Evolutionary conservation across 805 yeast species (phyloP).

Genomic region (Starmerella tilneyi): DNA sequence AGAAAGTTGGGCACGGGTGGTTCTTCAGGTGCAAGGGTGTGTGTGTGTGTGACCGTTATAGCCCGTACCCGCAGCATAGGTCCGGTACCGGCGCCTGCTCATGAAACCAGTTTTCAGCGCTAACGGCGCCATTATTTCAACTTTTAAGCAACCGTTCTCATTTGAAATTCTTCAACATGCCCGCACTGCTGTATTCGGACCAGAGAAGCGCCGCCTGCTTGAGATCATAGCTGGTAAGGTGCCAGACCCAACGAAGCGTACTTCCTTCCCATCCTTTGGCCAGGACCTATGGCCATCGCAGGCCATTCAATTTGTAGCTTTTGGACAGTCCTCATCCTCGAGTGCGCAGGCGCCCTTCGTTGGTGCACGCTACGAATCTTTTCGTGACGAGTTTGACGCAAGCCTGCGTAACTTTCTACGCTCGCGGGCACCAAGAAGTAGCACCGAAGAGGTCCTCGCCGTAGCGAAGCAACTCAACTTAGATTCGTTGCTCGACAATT

Average conservation of each 20-base stretch:
- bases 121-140: slow-evolving; percentile 15
- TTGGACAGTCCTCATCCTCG: slow-evolving; percentile 36
- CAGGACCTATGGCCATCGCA: slow-evolving; percentile 39
- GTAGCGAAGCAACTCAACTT: slow-evolving; percentile 47
- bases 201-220: slow-evolving; percentile 46
- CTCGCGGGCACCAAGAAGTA: slow-evolving; percentile 37
- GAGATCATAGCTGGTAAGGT: slow-evolving; percentile 47
- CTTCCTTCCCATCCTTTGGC: slow-evolving; percentile 46
- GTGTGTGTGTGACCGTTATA: background rate
- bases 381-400: slow-evolving; percentile 73
- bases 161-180: slow-evolving; percentile 35
- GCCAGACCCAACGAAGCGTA: slow-evolving; percentile 43
- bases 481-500: slow-evolving; percentile 49
- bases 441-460: slow-evolving; percentile 36
- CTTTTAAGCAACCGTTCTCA: slow-evolving; percentile 35
- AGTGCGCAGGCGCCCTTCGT: slow-evolving; percentile 48
- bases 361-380: slow-evolving; percentile 81
- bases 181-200: slow-evolving; percentile 49
- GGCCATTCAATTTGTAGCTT: slow-evolving; percentile 38
- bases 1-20: too few species aligned
- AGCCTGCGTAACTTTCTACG: slow-evolving; percentile 48
- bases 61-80: background rate
- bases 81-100: background rate
- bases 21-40: background rate
- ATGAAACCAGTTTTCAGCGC: slow-evolving; percentile 19